phyloP scores from a whole-genome alignment of 2,329 filamentous ascomycete genomes.

The Hymenoscyphus salicellus region DNA sequence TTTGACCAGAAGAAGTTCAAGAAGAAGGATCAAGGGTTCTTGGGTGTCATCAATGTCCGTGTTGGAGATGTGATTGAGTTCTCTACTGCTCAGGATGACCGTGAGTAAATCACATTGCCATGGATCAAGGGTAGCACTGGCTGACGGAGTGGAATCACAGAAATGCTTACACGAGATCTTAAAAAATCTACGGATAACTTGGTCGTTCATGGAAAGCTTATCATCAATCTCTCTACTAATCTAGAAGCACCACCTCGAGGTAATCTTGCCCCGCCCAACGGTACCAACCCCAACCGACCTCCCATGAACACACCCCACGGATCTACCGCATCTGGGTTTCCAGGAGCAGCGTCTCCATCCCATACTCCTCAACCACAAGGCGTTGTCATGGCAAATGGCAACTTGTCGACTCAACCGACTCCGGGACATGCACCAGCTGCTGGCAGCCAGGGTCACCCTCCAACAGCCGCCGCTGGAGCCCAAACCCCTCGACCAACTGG shows the following conservation, averaged over 20 bases:
- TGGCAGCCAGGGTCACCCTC: constrained; percentile 31
- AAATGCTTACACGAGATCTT: constrained; percentile 96
- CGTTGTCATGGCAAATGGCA: constrained; percentile 33
- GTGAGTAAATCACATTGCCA: constrained; percentile 50
- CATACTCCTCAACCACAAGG: constrained; percentile 30
- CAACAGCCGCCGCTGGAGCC: constrained; percentile 28
- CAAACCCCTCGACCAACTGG: constrained; percentile 35
- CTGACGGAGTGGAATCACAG: constrained; percentile 41
- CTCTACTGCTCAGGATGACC: constrained; percentile 86
- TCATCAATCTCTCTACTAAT: constrained; percentile 93
- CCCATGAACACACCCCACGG: constrained; percentile 34
- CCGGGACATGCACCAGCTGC: constrained; percentile 36
- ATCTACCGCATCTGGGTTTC: constrained; percentile 30
- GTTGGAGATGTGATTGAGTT: constrained; percentile 93
- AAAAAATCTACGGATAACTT: constrained; percentile 98
- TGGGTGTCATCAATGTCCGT: constrained; percentile 95
- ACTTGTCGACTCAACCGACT: constrained; percentile 31
- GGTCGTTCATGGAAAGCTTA: constrained; percentile 95
- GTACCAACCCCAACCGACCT: constrained; percentile 33
- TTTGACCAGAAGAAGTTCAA: constrained; percentile 99
- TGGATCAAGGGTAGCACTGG: constrained; percentile 10
- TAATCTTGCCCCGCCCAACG: constrained; percentile 32
- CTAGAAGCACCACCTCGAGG: constrained; percentile 65
- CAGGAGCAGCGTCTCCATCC: constrained; percentile 38
- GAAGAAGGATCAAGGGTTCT: constrained; percentile 99